A percentile compares a stretch with the other conserved stretches of the same genome.
phyloP scores from a whole-genome alignment of 2,329 filamentous ascomycete species.

The Cadophora luteo-olivacea region DNA sequence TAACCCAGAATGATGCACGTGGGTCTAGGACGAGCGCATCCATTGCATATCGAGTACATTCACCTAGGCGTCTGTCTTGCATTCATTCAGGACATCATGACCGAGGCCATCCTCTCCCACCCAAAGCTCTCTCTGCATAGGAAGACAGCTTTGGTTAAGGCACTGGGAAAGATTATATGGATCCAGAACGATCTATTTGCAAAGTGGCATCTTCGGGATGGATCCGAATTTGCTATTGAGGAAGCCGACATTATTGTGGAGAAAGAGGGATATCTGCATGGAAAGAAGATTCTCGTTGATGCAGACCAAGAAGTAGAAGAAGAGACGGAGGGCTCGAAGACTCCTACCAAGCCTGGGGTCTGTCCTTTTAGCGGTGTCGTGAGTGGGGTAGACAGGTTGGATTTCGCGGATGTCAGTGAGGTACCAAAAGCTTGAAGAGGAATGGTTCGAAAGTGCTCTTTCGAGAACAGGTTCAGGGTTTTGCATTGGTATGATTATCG shows the following conservation, averaged over 20 bases:
- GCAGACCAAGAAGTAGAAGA: background rate
- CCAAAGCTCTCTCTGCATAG: conserved; percentile 63
- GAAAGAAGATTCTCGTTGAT: conserved; percentile 59
- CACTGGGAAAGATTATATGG: conserved; percentile 83
- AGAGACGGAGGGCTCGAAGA: background rate
- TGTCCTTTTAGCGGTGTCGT: background rate
- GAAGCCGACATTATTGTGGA: conserved; percentile 59
- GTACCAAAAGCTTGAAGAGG: background rate
- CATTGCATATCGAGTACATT: conserved; percentile 80
- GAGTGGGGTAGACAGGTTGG: background rate
- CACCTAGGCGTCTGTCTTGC: conserved; percentile 75
- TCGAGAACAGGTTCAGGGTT: background rate
- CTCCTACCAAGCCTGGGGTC: background rate
- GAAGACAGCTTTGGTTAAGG: conserved; percentile 77
- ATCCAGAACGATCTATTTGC: conserved; percentile 86
- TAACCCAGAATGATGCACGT: conserved; percentile 50
- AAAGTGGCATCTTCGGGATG: conserved; percentile 66
- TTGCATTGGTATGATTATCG: background rate
- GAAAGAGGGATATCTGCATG: conserved; percentile 68
- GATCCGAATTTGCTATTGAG: conserved; percentile 46
- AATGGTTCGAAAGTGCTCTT: background rate
- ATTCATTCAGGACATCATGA: conserved; percentile 79
- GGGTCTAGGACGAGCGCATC: conserved; percentile 65
- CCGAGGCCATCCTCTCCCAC: conserved; percentile 73
- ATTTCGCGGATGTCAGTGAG: background rate